Evolutionary conservation across 2,329 filamentous ascomycete species (phyloP), one percentile per base, ranked within the genome.

Genomic region (Penicillium sp.): DNA sequence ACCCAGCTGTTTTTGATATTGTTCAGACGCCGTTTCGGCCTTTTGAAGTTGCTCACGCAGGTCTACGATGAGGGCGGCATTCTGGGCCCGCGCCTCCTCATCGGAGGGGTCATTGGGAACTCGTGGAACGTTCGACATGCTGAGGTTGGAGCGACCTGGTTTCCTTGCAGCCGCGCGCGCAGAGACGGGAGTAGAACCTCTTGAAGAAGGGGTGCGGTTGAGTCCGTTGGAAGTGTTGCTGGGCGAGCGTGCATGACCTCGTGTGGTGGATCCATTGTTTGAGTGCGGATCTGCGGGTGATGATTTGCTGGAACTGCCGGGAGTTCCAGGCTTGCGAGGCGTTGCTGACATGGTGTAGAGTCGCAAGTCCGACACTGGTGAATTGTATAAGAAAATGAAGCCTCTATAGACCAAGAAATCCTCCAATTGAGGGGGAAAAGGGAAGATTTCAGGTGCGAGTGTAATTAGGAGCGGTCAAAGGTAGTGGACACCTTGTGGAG

Each of bases 1-100:
- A 55, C 94, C 89, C 51, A 86, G 79, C 76, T 97, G 91, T 73
- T 92, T 93, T 76, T 88, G 86, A 71, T 86, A 88, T 66, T 91
- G 86, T 63, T 94, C 90, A 0, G 88, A 88, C 36, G 84, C 79
- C 46, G 79, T 82, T 74, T 97, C 93, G 19, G 91, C 89, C 72
- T 88, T 90, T 66, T 89, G 84, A 47, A 97, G 79, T 53, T 90
- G 86, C 61, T 91, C 86, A 74, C 91, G 91, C 55, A 97, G 78
- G 61, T 97, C 91, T 60, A 95, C 90, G 55, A 96, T 81, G 53
- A 89, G 78, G 14, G 89, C 87, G 39, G 90, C 80, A 58, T 88
- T 87, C 73, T 94, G 91, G 16, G 90, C 91, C 63, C 89, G 86
- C 58, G 86, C 86, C 47, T 92, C 88, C 60, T 91, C 82, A 52